Base-by-base conservation (phyloP, 257 asterid genomes). In the Salvia miltiorrhiza region DNA sequence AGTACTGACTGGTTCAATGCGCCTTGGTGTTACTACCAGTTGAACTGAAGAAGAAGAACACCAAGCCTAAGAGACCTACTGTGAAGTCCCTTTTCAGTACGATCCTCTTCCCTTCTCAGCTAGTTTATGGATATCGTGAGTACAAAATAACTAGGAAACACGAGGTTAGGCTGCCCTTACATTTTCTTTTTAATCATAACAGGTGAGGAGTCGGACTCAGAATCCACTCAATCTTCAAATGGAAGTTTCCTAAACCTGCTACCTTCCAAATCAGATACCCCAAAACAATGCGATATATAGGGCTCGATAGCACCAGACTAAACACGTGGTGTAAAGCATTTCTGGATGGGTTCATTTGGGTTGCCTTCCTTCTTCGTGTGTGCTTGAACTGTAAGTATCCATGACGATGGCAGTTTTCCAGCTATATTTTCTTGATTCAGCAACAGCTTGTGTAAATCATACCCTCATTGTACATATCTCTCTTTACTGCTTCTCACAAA, bases 21-120 rank as follows among this genome's bases (percentile, higher is more conserved):
- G 43, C 56, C 43, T 81, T 53, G 35, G 12, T 65, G 50, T 40
- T 40, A 6, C 74, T 71, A 66, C 66, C 90, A 92, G 98, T 95
- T 80, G 92, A 92, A 81, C 72, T 92, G 85, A 89, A 73, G 95
- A 92, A 89, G 89, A 92, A 86, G 86, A 92, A 79, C 83, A 86
- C 74, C 69, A 92, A 83, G 76, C 90, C 96, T 3, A 89, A 83
- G 84, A 84, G 96, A 78, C 98, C 98, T 40, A 92, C 96, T 11
- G 95, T 92, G 87, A 92, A 87, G 73, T 82, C 96, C 23, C 96
- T 92, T 77, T 92, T 92, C 87, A 87, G 98, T 92, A 89, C 12
- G 91, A 55, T 62, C 67, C 76, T 72, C 65, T 60, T 37, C 50
- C 68, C 68, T 47, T 70, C 48, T 72, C 20, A 39, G 24, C 39